Evolutionary conservation across 306 rosid genomes (phyloP).

Genomic region (Mucuna pruriens): DNA sequence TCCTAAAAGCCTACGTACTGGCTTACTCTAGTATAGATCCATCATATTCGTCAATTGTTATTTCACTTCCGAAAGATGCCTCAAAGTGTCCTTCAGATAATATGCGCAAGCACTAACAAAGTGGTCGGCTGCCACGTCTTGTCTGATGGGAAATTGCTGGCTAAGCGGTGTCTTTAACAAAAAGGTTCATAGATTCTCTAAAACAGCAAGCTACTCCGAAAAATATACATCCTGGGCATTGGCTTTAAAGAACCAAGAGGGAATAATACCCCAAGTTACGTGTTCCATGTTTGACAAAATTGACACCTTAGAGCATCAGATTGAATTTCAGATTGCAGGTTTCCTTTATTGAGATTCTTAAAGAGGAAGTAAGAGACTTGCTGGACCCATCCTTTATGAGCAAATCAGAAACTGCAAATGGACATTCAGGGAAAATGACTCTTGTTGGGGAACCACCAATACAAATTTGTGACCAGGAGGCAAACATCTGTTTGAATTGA

Average conservation of each 20-base stretch:
- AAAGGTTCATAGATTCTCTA: no score
- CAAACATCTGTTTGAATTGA: no score
- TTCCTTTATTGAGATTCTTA: slow-evolving; percentile 96
- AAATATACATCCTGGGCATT: slow-evolving; percentile 98
- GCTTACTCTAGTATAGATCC: no score
- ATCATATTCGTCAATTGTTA: no score
- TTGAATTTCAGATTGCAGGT: slow-evolving; percentile 92
- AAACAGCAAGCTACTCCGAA: no score
- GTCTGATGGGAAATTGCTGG: no score
- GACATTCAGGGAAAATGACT: slow-evolving; percentile 71
- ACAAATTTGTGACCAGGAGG: slow-evolving; percentile 98
- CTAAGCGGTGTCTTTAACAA: no score
- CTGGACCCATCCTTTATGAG: slow-evolving; percentile 70
- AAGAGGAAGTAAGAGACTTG: slow-evolving; percentile 97
- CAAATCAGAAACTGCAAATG: slow-evolving; percentile 85
- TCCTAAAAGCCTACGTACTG: no score
- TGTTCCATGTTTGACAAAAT: slow-evolving; percentile 77
- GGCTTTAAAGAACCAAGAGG: slow-evolving; percentile 84
- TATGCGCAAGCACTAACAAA: no score
- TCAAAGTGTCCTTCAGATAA: no score
- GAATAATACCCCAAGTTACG: slow-evolving; percentile 95
- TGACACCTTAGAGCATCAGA: slow-evolving; percentile 77
- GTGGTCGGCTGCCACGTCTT: no score
- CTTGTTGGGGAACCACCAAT: slow-evolving; percentile 86
- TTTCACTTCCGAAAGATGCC: no score